A percentile compares a stretch with the other conserved stretches of the same genome.
Conservation (phyloP, 2,329 filamentous ascomycete species). For the Zymoseptoria brevis region DNA sequence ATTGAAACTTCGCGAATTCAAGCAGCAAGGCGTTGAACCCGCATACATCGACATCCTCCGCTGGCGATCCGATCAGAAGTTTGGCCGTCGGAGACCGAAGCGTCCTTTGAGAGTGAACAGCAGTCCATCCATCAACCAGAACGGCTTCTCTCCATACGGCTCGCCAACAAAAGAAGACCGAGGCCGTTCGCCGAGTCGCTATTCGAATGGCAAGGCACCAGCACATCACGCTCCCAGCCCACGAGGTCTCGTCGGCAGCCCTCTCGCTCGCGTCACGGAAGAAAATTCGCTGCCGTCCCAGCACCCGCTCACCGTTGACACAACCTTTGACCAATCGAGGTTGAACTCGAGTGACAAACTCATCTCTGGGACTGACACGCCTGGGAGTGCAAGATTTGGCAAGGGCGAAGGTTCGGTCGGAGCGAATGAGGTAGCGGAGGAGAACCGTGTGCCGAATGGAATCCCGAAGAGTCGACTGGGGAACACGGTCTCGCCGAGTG, state of each 20-base stretch:
- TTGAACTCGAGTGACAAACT: constrained; percentile 33
- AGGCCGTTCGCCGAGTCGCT: constrained; percentile 63
- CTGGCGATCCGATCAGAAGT: constrained; percentile 93
- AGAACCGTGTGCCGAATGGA: constrained; percentile 4
- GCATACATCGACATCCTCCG: constrained; percentile 89
- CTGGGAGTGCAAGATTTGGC: constrained; percentile 7
- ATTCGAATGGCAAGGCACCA: constrained; percentile 53
- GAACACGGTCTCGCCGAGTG: constrained; percentile 16
- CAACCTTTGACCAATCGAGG: constrained; percentile 22
- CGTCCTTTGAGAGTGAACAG: constrained; percentile 42
- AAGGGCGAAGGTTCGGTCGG: constrained; percentile 17
- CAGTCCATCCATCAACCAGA: constrained; percentile 42
- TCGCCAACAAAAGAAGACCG: constrained; percentile 54
- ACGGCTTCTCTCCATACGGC: constrained; percentile 53
- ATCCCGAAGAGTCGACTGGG: constrained; percentile 15
- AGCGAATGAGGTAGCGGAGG: constrained; percentile 10
- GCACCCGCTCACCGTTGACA: constrained; percentile 29
- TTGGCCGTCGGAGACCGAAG: constrained; percentile 53
- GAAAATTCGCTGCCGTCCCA: constrained; percentile 39
- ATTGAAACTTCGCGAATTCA: constrained; percentile 88
- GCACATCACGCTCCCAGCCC: constrained; percentile 53
- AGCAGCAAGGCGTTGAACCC: constrained; percentile 79
- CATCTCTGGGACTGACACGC: constrained; percentile 30
- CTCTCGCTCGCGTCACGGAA: constrained; percentile 66
- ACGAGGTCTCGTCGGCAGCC: constrained; percentile 60